Conservation (phyloP, 208 protist species). For the Leishmania mexicana region DNA sequence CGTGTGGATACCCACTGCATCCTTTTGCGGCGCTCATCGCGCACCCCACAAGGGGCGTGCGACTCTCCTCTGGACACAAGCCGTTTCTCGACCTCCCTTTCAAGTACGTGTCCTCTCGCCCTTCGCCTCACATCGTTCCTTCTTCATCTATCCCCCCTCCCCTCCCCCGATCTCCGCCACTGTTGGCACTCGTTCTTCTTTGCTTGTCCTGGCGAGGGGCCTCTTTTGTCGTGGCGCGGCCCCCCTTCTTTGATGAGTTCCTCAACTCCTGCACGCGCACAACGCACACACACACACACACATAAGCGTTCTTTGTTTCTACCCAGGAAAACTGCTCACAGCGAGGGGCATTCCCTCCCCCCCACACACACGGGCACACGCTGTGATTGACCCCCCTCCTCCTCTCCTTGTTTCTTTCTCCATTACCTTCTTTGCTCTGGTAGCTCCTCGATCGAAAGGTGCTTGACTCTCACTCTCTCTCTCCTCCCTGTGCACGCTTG, state of each 20-base stretch:
- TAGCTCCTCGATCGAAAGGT: no score
- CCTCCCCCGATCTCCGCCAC: no score
- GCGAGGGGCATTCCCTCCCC: no score
- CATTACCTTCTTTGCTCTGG: background rate
- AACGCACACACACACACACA: background rate
- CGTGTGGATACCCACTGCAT: background rate
- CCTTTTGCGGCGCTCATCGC: background rate
- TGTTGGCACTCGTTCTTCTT: background rate
- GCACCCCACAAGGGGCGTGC: background rate
- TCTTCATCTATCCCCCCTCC: background rate
- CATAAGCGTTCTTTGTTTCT: background rate
- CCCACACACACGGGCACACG: background rate
- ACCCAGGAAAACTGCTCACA: no score
- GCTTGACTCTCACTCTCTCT: no score
- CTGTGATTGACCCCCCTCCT: background rate
- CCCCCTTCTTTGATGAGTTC: background rate
- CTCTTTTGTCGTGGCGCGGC: background rate
- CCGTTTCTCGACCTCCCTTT: background rate
- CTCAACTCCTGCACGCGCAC: background rate
- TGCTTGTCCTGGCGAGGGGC: background rate
- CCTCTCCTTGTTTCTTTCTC: background rate
- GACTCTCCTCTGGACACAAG: background rate
- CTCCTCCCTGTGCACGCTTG: no score
- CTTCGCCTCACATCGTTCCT: background rate
- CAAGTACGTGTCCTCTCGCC: background rate